Base-by-base conservation (phyloP, 495 filamentous ascomycete species). In the Astrothelium subdiscretum region DNA sequence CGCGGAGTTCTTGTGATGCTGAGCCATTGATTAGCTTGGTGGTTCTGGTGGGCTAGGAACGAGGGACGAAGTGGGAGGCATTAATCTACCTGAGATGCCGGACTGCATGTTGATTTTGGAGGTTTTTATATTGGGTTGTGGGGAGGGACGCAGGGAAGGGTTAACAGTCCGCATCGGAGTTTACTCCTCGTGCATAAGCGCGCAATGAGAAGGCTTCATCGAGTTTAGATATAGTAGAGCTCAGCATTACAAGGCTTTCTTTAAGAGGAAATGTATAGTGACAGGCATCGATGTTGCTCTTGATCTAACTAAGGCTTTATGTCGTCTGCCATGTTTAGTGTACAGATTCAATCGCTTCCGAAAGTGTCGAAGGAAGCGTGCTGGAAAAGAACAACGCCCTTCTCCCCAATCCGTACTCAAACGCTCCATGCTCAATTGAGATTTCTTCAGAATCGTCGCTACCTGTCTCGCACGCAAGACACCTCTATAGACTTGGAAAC, bases 1-100 rank as follows among this genome's bases (percentile, higher is more conserved):
- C 75, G 69, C 88, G 85, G 63, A 98, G 90, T 78, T 95, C 91
- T 72, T 83, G 72, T 62, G 94, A 95, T 68, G 90, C 92, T 92
- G 71, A 59, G 58, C n/a, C n/a, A 44, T 40, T 5, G n/a, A 8
- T 57, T 51, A 54, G 59, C 32, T 58, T 15, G 29, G 58, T 58
- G 15, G 15, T 54, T 32, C 63, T 61, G 58, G 26, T 62, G 6
- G 58, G 52, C 43, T 63, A 48, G 58, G 54, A 43, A 31, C 29
- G 57, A 35, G 32, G 44, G 32, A 27, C 52, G 54, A 42, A 59
- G 58, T 32, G 54, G 13, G 35, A 3, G 43, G 24, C 29, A 35
- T n/a, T n/a, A n/a, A n/a, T n/a, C n/a, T 77, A 90, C 88, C 88
- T 74, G 87, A 83, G 68, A 95, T 95, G 75, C 90, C 90, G 18